A percentile compares a stretch with the other conserved stretches of the same genome.
These are phyloP conservation scores for Capsella bursapastoris DNA, from an alignment of 345 rosid species.

Conservation along the genomic window DNA sequence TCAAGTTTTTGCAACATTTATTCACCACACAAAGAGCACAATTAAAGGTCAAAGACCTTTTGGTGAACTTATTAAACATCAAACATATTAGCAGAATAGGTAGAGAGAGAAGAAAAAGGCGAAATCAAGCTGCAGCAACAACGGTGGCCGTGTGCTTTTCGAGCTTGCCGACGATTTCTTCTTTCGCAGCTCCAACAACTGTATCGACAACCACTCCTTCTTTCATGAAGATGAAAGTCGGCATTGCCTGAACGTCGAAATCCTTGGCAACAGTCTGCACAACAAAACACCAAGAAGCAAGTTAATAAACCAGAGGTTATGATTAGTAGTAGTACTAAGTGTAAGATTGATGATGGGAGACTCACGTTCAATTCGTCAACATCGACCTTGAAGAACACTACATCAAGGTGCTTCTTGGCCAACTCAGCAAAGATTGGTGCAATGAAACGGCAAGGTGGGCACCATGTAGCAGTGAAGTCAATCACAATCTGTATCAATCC, in stretches of 20 bases:
- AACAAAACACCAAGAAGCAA: background rate
- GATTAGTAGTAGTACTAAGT: background rate
- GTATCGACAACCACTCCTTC: slow-evolving; percentile 58
- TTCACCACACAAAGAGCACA: slow-evolving; percentile 29
- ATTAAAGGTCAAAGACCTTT: background rate
- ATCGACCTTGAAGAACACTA: slow-evolving; percentile 74
- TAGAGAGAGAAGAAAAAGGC: background rate
- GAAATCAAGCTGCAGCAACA: slow-evolving; percentile 47
- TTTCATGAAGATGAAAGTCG: slow-evolving; percentile 67
- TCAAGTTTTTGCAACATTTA: slow-evolving; percentile 41
- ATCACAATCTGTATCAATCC: slow-evolving; percentile 56
- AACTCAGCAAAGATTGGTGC: slow-evolving; percentile 63
- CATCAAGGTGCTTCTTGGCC: slow-evolving; percentile 55
- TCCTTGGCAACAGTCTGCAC: slow-evolving; percentile 67
- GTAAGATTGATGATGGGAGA: background rate
- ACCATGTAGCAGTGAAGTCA: slow-evolving; percentile 84
- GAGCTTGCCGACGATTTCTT: slow-evolving; percentile 53
- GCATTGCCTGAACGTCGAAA: slow-evolving; percentile 74
- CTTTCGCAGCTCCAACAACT: slow-evolving; percentile 74
- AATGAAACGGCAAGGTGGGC: slow-evolving; percentile 74
- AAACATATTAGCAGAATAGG: slow-evolving; percentile 18
- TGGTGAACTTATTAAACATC: slow-evolving; percentile 27
- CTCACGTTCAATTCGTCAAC: slow-evolving; percentile 64
- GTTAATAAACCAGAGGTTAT: background rate
- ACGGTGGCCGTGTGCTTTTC: slow-evolving; percentile 49